A percentile compares a stretch with the other conserved stretches of the same genome.
These are phyloP conservation scores for Sodiomyces alkalinus DNA, from an alignment of 2,329 filamentous ascomycete genomes.

Conservation along the genomic window DNA sequence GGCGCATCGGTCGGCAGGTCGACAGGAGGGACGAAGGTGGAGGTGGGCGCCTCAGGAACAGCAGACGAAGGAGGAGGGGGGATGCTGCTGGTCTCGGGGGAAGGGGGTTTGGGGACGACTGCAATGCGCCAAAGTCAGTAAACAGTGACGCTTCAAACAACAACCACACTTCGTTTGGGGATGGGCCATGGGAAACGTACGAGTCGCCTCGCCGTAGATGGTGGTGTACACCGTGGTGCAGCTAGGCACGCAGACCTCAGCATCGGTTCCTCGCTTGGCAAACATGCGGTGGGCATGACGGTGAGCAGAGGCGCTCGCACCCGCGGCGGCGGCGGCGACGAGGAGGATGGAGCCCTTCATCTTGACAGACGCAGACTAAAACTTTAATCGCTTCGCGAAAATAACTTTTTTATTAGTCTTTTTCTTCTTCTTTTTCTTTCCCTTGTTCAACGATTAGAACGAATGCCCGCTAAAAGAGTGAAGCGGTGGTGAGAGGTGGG, in stretches of 20 bases:
- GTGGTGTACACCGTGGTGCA: slow-evolving; percentile 66
- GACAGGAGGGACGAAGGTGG: slow-evolving; percentile 25
- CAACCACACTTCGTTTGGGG: background rate
- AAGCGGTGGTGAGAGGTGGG: slow-evolving; percentile 46
- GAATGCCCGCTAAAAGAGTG: slow-evolving; percentile 82
- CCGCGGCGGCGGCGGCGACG: slow-evolving; percentile 46
- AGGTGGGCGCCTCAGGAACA: slow-evolving; percentile 14
- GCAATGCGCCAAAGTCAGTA: background rate
- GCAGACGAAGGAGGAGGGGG: slow-evolving; percentile 11
- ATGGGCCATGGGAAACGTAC: slow-evolving; percentile 33
- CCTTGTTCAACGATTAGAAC: slow-evolving; percentile 28
- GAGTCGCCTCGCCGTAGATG: slow-evolving; percentile 48
- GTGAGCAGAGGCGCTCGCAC: slow-evolving; percentile 43
- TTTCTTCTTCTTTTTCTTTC: background rate
- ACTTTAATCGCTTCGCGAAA: too few relatives aligned
- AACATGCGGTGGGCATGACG: slow-evolving; percentile 48
- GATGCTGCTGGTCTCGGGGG: slow-evolving; percentile 11
- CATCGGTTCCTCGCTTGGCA: slow-evolving; percentile 29
- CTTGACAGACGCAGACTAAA: slow-evolving; percentile 26
- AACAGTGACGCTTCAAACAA: background rate
- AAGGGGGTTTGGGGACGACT: slow-evolving; percentile 24
- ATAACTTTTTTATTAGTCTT: slow-evolving; percentile 5
- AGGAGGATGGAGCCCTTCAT: slow-evolving; percentile 64
- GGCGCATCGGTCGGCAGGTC: slow-evolving; percentile 36
- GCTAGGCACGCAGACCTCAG: slow-evolving; percentile 37